Conservation (phyloP, 106 monocot species). For the Dioscorea zingiberensis region DNA sequence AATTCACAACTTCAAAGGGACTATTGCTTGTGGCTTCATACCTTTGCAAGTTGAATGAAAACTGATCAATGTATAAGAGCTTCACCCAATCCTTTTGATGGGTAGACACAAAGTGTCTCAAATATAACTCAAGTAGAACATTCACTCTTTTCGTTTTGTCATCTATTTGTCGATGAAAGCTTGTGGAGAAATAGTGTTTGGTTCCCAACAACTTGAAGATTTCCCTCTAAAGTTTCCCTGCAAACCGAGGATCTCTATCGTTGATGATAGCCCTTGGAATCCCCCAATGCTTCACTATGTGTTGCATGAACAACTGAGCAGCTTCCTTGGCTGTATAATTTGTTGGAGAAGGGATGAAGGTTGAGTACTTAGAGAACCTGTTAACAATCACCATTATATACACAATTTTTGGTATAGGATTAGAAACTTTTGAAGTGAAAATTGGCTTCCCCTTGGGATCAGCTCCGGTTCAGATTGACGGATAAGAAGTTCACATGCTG, state of each 20-base stretch:
- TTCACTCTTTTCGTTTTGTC: not conserved
- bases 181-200: not conserved
- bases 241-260: not conserved
- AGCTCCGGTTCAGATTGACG: no score
- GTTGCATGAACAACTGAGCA: not conserved
- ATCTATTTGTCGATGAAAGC: not conserved
- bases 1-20: not conserved
- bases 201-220: not conserved
- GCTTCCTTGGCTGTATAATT: not conserved
- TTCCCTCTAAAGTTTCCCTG: not conserved
- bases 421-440: no score
- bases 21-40: not conserved
- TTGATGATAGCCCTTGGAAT: not conserved
- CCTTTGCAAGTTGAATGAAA: not conserved
- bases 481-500: no score
- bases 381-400: constrained; percentile 1
- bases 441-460: no score
- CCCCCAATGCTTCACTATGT: not conserved
- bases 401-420: no score
- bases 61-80: not conserved
- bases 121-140: not conserved
- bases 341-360: no score
- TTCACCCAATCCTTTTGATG: not conserved
- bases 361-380: not conserved
- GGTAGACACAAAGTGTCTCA: not conserved